These are phyloP conservation scores for Puccinia horiana DNA, from an alignment of 1,284 basidiomycete genomes.

Conservation along the genomic window DNA sequence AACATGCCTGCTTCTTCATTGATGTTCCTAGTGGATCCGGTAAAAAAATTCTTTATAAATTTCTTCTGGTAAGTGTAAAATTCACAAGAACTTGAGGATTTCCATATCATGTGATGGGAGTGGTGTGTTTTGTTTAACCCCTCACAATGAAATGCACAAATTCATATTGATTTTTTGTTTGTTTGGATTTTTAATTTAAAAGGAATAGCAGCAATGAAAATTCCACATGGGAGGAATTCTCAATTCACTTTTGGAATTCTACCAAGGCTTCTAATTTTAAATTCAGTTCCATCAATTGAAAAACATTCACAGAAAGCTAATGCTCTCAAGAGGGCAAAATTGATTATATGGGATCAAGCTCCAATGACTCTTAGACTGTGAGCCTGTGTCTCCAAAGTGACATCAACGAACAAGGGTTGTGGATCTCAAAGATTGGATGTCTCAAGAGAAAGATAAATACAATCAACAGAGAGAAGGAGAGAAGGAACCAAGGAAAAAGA, in stretches of 20 bases:
- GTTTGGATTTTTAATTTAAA: background rate
- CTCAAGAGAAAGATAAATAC: no score
- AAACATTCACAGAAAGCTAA: background rate
- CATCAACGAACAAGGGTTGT: no score
- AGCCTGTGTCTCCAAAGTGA: no score
- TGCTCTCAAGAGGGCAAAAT: background rate
- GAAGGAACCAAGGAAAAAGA: no score
- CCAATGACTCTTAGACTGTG: background rate
- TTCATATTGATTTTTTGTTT: background rate
- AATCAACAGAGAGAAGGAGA: no score
- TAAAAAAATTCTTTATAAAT: background rate
- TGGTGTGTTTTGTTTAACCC: no score
- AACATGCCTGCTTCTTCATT: background rate
- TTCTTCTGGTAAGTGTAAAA: background rate
- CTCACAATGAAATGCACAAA: no score
- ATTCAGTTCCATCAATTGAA: background rate
- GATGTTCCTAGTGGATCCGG: background rate
- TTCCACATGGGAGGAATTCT: background rate
- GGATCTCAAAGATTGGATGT: no score
- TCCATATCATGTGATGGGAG: background rate
- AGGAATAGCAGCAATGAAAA: background rate
- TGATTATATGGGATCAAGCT: conserved; percentile 28
- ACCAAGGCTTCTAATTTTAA: background rate
- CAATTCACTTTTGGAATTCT: background rate
- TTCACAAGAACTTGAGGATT: background rate